Base-by-base conservation (phyloP, 345 rosid genomes). In the Angophora floribunda region DNA sequence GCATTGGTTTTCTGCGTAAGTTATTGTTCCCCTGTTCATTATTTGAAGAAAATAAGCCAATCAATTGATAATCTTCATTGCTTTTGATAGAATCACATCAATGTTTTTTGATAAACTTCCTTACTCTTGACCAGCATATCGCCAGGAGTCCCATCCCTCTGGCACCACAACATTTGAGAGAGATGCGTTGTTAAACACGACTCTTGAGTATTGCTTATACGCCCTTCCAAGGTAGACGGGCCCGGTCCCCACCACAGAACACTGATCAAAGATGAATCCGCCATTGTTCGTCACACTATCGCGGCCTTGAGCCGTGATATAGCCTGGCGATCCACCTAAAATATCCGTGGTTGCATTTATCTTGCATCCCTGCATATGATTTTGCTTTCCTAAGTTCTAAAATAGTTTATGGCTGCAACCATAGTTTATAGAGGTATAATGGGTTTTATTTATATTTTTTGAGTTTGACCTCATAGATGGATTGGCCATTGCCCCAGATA, bases 271-370 rank as follows among this genome's bases (percentile, higher is more conserved):
- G 82, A 93, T 90, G 52, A 86, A 93, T 9, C 94, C 95, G 41
- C 85, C 86, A 24, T 78, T 13, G 14, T 89, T 91, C 4, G 85
- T 12, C 10, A 36, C 44, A 32, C 52, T 88, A 21, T 63, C 52
- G 2, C 94, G 87, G 7, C 90, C 91, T 78, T 93, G 94, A 6
- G 95, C 95, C n/a, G 95, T 92, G 15, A 94, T 91, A 51, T n/a
- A 91, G 50, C 96, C 94, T 3, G 51, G 26, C 30, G 2, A 0
- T 9, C 85, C 82, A 9, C 65, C 86, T 15, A 90, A 86, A 44
- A 32, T 49, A 1, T 79, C 65, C 1, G 88, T 41, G 19, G 85
- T 85, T 6, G 47, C 82, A 3, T 75, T 75, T 36, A 75, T 75
- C 49, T 75, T 19, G 82, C 82, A 70, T 19, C 80, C 80, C 80